Evolutionary conservation across 257 asterid genomes (phyloP).

Genomic region (Plantago major): DNA sequence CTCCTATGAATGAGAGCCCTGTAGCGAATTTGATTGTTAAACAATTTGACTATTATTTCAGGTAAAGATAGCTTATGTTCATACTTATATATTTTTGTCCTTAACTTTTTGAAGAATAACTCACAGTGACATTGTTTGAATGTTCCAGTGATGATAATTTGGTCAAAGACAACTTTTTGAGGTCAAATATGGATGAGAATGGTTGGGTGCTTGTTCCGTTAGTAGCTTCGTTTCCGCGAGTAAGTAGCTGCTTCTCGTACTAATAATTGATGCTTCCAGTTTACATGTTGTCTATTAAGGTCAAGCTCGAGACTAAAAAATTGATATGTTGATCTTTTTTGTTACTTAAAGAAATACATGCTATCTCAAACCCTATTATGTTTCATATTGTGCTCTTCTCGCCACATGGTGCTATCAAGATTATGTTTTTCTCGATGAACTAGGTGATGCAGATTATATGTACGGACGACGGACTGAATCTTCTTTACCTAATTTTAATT

Average conservation of each 20-base stretch:
- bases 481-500: too few species aligned
- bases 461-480: too few species aligned
- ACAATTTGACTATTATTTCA: constrained; percentile 85
- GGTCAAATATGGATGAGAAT: constrained; percentile 64
- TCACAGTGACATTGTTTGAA: constrained; percentile 6
- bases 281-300: too few species aligned
- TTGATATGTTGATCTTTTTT: too few species aligned
- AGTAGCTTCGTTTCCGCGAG: constrained; percentile 73
- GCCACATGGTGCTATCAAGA: too few species aligned
- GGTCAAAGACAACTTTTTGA: constrained; percentile 62
- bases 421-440: too few species aligned
- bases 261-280: too few species aligned
- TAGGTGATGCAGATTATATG: too few species aligned
- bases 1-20: constrained; percentile 37
- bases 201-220: constrained; percentile 78
- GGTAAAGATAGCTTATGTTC: constrained; percentile 33
- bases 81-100: not conserved
- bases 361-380: too few species aligned
- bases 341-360: too few species aligned
- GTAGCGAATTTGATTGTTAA: constrained; percentile 45
- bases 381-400: too few species aligned
- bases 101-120: not conserved
- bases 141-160: constrained; percentile 66
- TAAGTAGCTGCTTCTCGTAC: constrained; percentile 32
- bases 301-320: too few species aligned